Conservation (phyloP, 805 yeast genomes). For the Sugiyamaella qingdaonensis region DNA sequence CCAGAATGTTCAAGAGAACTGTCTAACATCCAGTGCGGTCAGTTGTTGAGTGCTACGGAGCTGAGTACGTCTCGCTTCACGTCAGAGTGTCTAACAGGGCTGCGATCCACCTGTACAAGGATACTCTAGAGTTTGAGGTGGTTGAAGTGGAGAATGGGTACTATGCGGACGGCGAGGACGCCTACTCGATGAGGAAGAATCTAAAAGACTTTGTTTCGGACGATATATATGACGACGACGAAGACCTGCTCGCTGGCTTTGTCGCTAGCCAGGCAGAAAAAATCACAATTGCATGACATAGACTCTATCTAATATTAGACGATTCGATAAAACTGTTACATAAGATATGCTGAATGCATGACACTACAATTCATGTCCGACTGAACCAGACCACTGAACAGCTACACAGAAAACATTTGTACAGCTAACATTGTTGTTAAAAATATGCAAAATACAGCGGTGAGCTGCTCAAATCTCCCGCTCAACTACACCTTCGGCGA, state of each 20-base stretch:
- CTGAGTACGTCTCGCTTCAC: slow-evolving; percentile 82
- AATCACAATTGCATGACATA: background rate
- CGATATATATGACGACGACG: slow-evolving; percentile 25
- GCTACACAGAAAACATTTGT: too few relatives aligned
- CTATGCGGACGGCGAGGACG: slow-evolving; percentile 97
- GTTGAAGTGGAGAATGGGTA: slow-evolving; percentile 79
- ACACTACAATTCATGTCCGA: background rate
- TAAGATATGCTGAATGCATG: background rate
- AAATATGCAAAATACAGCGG: too few relatives aligned
- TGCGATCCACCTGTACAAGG: slow-evolving; percentile 86
- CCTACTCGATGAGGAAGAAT: slow-evolving; percentile 85
- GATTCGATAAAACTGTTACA: background rate
- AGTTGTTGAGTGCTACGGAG: slow-evolving; percentile 73
- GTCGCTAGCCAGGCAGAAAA: slow-evolving; percentile 8
- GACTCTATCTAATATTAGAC: background rate
- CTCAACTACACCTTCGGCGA: slow-evolving; percentile 39
- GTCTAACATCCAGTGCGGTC: slow-evolving; percentile 70
- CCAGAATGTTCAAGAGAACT: background rate
- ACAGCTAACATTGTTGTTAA: too few relatives aligned
- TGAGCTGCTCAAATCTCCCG: slow-evolving; percentile 12
- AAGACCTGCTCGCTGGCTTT: slow-evolving; percentile 23
- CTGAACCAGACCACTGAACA: background rate
- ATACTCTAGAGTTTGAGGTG: slow-evolving; percentile 79
- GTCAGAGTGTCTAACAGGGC: slow-evolving; percentile 93
- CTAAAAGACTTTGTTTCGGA: slow-evolving; percentile 33